Evolutionary conservation across 495 filamentous ascomycete species (phyloP), one percentile per base, ranked within the genome.

Genomic region (Talaromyces liani): DNA sequence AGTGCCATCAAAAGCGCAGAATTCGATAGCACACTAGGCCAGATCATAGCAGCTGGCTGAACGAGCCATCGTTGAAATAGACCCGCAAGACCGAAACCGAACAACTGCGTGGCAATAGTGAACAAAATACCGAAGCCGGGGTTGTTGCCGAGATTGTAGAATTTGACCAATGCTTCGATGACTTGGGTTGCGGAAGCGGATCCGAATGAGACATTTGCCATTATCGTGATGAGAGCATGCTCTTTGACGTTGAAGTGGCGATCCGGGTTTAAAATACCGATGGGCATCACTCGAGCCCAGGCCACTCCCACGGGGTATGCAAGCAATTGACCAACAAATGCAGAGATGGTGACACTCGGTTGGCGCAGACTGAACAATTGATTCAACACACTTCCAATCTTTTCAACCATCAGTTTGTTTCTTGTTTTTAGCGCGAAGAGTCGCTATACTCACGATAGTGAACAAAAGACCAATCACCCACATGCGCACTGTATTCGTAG

Each of bases 1-100:
- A 97, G 78, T 0, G 92, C 93, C 2, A 85, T 87, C 66, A 96
- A 89, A 80, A 96, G 90, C 49, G 92, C 88, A 1, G 91, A 89
- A 51, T 92, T 93, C 73, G 92, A 91, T 33, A 97, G 79, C 4
- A 92, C 93, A 53, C 87, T 87, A 0, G 93, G 92, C 92, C 92
- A 97, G 16, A 96, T 89, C 91, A 97, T 96, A 18, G 90, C 87
- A 51, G 88, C 87, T 6, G 92, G 92, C 6, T 88, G 83, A 27
- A 87, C 84, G 22, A 87, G 74, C 75, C 84, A 87, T 33, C 81
- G 77, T 16, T 82, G 75, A 29, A 77, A 77, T 63, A 86, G 68
- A 1, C 89, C 89, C 0, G 88, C 88, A 58, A 92, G 80, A 2
- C 88, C 89, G 68, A 90, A 90, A 0, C 89, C 88, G 45, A 91